Base-by-base conservation (phyloP, 805 yeast genomes). In the Priceomyces melissophilus region DNA sequence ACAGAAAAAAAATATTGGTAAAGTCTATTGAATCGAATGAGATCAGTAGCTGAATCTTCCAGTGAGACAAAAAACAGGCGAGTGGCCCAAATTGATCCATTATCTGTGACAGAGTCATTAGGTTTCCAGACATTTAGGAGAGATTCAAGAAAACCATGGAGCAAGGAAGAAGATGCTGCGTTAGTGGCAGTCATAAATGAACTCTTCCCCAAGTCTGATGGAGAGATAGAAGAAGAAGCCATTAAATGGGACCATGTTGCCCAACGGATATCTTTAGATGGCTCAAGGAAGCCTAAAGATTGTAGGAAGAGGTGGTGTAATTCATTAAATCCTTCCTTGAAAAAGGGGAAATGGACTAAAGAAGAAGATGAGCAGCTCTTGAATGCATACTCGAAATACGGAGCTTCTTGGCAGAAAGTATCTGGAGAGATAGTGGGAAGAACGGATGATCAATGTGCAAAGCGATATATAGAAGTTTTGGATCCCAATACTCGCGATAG, bases 361-460 rank as follows among this genome's bases (percentile, higher is more conserved):
- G 84, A 75, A 31, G 97, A 90, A 58, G 97, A 90, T 63, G 73
- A 73, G 28, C 65, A 69, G 30, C 67, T 90, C 29, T 55, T 83
- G 15, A 69, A 72, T 38, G 88, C 93, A 2, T 85, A 76, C 57
- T 67, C 75, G 37, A 74, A 71, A 48, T 74, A 77, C 57, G 97
- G 97, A 0, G 75, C 95, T 0, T 76, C 81, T 25, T 90, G 97
- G 97, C 86, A 85, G 47, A 82, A 82, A 52, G 89, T 90, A 9
- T 81, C 96, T 0, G 63, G 72, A 38, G 82, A 77, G 39, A 84
- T 90, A 10, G 77, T 79, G 3, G 95, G 96, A 4, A 72, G 97
- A 56, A 90, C 95, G 0, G 96, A 89, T 54, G 96, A 89, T 60
- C 97, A 90, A 65, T 90, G 98, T 67, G 87, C 96, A 2, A 90